These are phyloP conservation scores for Dinochytrium kinnereticum DNA, from an alignment of 371 early-diverging fungal species.

Conservation along the genomic window DNA sequence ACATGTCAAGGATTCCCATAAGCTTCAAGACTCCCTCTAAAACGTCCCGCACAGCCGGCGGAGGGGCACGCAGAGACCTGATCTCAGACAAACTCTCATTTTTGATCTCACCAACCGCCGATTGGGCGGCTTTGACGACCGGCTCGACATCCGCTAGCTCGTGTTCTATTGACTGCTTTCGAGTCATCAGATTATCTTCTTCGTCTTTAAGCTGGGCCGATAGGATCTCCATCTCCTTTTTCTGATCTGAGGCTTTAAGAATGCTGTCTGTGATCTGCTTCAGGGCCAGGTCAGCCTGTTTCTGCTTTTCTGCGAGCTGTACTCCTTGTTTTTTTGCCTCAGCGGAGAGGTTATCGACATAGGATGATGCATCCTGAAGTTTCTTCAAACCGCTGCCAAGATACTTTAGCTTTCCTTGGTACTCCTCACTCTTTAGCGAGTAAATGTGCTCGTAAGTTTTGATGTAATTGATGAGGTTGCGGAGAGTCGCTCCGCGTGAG, in stretches of 20 bases:
- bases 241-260: slow-evolving; percentile 55
- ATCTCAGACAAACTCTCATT: slow-evolving; percentile 62
- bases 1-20: slow-evolving; percentile 62
- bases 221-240: slow-evolving; percentile 59
- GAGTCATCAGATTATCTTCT: slow-evolving; percentile 44
- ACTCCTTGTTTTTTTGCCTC: slow-evolving; percentile 51
- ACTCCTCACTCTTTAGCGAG: slow-evolving; percentile 30
- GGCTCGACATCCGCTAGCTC: slow-evolving; percentile 61
- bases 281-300: slow-evolving; percentile 53
- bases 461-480: slow-evolving; percentile 43
- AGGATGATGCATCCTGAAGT: slow-evolving; percentile 52
- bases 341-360: slow-evolving; percentile 54
- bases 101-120: slow-evolving; percentile 62
- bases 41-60: slow-evolving; percentile 63
- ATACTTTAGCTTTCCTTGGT: slow-evolving; percentile 49
- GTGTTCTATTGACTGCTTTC: slow-evolving; percentile 54
- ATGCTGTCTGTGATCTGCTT: slow-evolving; percentile 61
- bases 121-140: slow-evolving; percentile 52
- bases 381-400: slow-evolving; percentile 54
- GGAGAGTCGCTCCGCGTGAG: slow-evolving; percentile 36
- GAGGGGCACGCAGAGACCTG: slow-evolving; percentile 64
- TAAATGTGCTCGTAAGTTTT: slow-evolving; percentile 49
- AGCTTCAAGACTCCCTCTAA: slow-evolving; percentile 63
- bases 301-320: slow-evolving; percentile 56
- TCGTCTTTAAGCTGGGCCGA: slow-evolving; percentile 49